phyloP scores from a whole-genome alignment of 1,284 basidiomycete species.

The Rhodotorula glutinis region DNA sequence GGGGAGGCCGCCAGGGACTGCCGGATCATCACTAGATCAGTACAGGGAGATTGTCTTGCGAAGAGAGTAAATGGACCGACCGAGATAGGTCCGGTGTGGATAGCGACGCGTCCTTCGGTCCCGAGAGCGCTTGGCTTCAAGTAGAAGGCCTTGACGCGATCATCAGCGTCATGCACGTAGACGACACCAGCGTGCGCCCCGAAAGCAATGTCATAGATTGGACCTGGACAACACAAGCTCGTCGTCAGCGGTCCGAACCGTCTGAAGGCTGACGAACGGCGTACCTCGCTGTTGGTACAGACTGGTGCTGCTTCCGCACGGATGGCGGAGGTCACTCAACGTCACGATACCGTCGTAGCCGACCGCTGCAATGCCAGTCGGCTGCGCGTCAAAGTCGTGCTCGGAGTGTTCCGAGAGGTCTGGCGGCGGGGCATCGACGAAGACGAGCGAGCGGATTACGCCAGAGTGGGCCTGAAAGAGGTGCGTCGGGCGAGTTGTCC shows the following conservation, averaged over 20 bases:
- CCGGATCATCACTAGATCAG: not conserved
- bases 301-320: constrained; percentile 54
- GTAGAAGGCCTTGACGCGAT: constrained; percentile 18
- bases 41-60: not conserved
- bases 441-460: constrained; percentile 68
- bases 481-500: constrained; percentile 50
- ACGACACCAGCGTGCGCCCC: constrained; percentile 25
- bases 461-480: constrained; percentile 70
- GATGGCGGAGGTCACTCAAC: constrained; percentile 69
- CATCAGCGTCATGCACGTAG: constrained; percentile 34
- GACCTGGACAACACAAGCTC: constrained; percentile 4
- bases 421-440: constrained; percentile 64
- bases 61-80: constrained; percentile 51
- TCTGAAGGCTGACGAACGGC: not conserved
- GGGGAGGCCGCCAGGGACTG: constrained; percentile 73
- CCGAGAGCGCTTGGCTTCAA: constrained; percentile 29
- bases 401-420: constrained; percentile 46
- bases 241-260: no score
- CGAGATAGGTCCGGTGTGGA: constrained; percentile 67
- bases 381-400: constrained; percentile 56
- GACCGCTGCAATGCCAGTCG: constrained; percentile 66
- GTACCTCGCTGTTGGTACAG: constrained; percentile 67
- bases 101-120: constrained; percentile 6
- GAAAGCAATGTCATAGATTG: constrained; percentile 19
- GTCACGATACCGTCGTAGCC: constrained; percentile 73